Percentiles rank a stretch among this genome's conserved stretches.
These are phyloP conservation scores for Themeda triandra DNA, from an alignment of 176 grass and related monocot genomes.

Conservation along the genomic window DNA sequence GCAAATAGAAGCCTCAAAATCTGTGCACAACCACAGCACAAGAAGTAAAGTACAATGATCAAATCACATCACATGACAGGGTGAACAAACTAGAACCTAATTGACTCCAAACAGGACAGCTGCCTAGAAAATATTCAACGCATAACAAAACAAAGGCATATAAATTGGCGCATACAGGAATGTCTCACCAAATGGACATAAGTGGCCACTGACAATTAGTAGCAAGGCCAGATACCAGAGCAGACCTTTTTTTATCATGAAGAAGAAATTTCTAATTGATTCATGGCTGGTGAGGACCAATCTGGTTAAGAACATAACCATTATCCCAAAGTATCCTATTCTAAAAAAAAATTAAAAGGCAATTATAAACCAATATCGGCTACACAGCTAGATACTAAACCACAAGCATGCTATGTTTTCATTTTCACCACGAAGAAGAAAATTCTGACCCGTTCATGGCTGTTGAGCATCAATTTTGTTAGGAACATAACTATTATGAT, in stretches of 20 bases:
- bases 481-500: neutral
- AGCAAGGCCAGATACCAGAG: neutral
- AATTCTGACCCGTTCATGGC: neutral
- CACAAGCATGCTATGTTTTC: neutral
- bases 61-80: neutral
- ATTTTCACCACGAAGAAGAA: neutral
- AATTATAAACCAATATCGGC: neutral
- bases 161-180: neutral
- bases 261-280: neutral
- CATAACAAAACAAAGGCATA: neutral
- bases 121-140: neutral
- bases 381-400: neutral
- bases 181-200: neutral
- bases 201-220: neutral
- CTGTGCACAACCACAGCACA: neutral
- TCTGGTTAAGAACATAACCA: neutral
- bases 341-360: neutral
- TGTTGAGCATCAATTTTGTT: neutral
- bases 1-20: slow-evolving; percentile 2
- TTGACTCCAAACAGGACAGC: neutral
- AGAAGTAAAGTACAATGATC: neutral
- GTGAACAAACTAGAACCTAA: slow-evolving; percentile 7
- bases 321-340: neutral
- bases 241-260: neutral
- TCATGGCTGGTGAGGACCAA: neutral